phyloP scores from a whole-genome alignment of 1,139 yeast species.

The Saccharomycopsis crataegensis region DNA sequence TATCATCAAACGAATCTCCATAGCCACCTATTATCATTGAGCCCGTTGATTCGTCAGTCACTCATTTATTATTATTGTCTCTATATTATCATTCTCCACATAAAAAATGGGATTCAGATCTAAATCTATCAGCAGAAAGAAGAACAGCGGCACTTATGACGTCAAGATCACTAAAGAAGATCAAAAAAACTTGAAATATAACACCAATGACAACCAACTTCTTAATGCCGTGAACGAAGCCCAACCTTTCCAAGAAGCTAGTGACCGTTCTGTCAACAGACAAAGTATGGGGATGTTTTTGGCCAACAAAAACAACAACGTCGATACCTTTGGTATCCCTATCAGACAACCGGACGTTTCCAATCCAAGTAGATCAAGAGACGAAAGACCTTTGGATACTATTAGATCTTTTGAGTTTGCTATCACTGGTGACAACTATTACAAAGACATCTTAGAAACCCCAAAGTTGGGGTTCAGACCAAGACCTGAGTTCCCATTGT shows the following conservation, averaged over 20 bases:
- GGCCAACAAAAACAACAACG: constrained; percentile 34
- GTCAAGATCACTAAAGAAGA: constrained; percentile 39
- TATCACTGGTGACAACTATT: constrained; percentile 75
- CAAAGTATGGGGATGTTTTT: constrained; percentile 18
- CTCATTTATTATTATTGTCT: too few relatives aligned
- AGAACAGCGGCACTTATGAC: constrained; percentile 10
- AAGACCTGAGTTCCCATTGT: constrained; percentile 20
- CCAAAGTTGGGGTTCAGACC: constrained; percentile 23
- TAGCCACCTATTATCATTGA: too few relatives aligned
- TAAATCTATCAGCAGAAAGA: constrained; percentile 11
- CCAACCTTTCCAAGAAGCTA: constrained; percentile 86
- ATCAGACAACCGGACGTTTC: constrained; percentile 75
- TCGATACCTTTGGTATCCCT: constrained; percentile 78
- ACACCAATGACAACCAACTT: constrained; percentile 78
- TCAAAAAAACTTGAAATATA: constrained; percentile 46
- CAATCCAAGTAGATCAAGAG: constrained; percentile 88
- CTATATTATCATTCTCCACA: too few relatives aligned
- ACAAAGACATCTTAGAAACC: constrained; percentile 76
- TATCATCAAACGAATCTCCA: too few relatives aligned
- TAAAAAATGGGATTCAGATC: constrained; percentile 15
- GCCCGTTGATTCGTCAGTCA: too few relatives aligned
- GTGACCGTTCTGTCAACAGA: constrained; percentile 4
- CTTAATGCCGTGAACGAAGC: constrained; percentile 87
- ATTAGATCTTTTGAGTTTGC: constrained; percentile 89
- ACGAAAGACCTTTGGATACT: constrained; percentile 94